These are phyloP conservation scores for Cupressus sempervirens DNA, from an alignment of 75 land plant genomes.

Conservation along the genomic window DNA sequence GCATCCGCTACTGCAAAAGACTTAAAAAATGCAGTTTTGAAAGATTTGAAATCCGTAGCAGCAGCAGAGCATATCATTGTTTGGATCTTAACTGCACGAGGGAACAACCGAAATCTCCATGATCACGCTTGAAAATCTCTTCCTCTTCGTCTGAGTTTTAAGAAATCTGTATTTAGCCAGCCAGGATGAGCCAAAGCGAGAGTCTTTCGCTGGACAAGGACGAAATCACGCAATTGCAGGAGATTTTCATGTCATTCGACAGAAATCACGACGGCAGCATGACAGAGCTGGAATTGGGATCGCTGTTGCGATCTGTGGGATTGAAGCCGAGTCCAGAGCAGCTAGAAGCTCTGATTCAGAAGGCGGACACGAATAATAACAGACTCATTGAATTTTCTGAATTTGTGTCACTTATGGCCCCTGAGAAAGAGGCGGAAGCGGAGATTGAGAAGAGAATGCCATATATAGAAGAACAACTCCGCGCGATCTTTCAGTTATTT, in stretches of 20 bases:
- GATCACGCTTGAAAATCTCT: not conserved
- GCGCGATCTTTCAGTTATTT: conserved; percentile 35
- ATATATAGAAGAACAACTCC: conserved; percentile 34
- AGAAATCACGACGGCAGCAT: conserved; percentile 58
- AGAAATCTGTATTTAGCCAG: not conserved
- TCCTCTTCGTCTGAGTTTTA: not conserved
- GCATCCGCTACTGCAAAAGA: not conserved
- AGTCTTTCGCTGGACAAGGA: conserved; percentile 17
- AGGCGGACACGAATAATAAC: conserved; percentile 50
- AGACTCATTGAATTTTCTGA: conserved; percentile 59
- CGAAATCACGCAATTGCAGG: conserved; percentile 35
- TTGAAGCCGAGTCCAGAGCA: conserved; percentile 42
- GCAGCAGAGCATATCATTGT: not conserved
- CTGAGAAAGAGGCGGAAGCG: conserved; percentile 5
- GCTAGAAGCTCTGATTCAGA: conserved; percentile 32
- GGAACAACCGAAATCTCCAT: not conserved
- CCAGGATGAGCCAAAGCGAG: not conserved
- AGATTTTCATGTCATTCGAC: conserved; percentile 48
- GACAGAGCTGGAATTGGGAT: conserved; percentile 56
- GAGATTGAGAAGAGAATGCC: not conserved
- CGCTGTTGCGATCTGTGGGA: conserved; percentile 55
- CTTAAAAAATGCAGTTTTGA: not conserved
- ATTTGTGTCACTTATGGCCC: conserved; percentile 23
- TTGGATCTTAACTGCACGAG: not conserved
- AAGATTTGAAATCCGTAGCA: not conserved